phyloP scores from a whole-genome alignment of 2,329 filamentous ascomycete genomes.

The Neopestalotiopsis sp. region DNA sequence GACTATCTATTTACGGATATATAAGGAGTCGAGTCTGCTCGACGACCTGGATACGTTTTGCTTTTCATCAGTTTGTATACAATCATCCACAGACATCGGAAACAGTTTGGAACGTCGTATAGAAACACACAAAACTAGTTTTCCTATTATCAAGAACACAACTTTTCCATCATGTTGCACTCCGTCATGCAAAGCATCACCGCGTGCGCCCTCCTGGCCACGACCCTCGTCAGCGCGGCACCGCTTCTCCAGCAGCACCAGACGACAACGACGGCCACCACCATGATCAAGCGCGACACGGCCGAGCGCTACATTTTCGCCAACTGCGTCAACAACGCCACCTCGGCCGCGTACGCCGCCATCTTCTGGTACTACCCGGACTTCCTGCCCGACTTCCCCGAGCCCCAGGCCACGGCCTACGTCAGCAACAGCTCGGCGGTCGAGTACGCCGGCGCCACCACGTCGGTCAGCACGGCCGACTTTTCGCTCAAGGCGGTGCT shows the following conservation, averaged over 20 bases:
- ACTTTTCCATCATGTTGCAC: background rate
- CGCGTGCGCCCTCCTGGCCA: background rate
- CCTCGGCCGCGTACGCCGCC: conserved; percentile 5
- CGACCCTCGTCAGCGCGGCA: conserved; percentile 5
- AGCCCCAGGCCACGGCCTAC: conserved; percentile 33
- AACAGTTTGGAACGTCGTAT: background rate
- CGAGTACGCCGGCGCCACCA: conserved; percentile 26
- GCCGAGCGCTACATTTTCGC: conserved; percentile 17
- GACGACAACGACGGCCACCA: background rate
- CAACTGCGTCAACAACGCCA: conserved; percentile 15
- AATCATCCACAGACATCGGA: background rate
- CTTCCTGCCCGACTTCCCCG: conserved; percentile 15
- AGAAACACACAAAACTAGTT: background rate
- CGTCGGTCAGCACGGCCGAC: conserved; percentile 39
- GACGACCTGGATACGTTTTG: background rate
- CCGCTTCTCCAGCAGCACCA: background rate
- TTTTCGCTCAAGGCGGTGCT: conserved; percentile 20
- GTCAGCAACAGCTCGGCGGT: conserved; percentile 30
- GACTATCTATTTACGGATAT: background rate
- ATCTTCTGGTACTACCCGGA: conserved; percentile 19
- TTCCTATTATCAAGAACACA: background rate
- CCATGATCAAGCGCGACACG: conserved; percentile 11
- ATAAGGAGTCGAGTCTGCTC: background rate
- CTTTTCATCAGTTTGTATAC: background rate
- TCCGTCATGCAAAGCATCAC: background rate